These are phyloP conservation scores for Arthrobotrys sinensis DNA, from an alignment of 2,329 filamentous ascomycete species.

Conservation along the genomic window DNA sequence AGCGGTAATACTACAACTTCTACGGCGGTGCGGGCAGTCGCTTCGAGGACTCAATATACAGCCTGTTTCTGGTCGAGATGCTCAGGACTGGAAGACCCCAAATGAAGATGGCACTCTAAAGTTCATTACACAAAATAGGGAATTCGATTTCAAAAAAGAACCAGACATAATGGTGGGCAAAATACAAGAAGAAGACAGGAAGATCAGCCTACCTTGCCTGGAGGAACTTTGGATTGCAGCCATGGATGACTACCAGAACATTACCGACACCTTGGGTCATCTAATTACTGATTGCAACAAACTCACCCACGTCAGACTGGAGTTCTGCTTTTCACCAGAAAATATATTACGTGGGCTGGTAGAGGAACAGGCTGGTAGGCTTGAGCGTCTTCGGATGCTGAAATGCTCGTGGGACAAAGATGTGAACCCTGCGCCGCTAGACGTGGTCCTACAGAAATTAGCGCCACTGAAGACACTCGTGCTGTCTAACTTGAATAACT, in stretches of 20 bases:
- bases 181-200: constrained; percentile 9
- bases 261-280: constrained; percentile 29
- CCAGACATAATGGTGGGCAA: constrained; percentile 3
- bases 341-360: neutral
- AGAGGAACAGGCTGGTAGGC: neutral
- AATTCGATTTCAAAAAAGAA: constrained; percentile 15
- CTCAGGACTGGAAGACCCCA: neutral
- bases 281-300: constrained; percentile 28
- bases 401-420: constrained; percentile 21
- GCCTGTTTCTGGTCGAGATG: neutral
- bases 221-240: constrained; percentile 20
- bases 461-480: constrained; percentile 17
- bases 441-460: constrained; percentile 4
- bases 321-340: constrained; percentile 23
- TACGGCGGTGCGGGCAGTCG: constrained; percentile 25
- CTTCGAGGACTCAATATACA: constrained; percentile 35
- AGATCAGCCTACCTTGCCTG: constrained; percentile 27
- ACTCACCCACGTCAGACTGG: constrained; percentile 23
- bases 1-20: constrained; percentile 17
- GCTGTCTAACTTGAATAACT: neutral
- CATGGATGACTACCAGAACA: constrained; percentile 8
- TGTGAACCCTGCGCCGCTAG: neutral
- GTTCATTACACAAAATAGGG: constrained; percentile 14
- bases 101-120: neutral
- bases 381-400: constrained; percentile 21